phyloP scores from a whole-genome alignment of 1,284 basidiomycete species.

The Malassezia equina region DNA sequence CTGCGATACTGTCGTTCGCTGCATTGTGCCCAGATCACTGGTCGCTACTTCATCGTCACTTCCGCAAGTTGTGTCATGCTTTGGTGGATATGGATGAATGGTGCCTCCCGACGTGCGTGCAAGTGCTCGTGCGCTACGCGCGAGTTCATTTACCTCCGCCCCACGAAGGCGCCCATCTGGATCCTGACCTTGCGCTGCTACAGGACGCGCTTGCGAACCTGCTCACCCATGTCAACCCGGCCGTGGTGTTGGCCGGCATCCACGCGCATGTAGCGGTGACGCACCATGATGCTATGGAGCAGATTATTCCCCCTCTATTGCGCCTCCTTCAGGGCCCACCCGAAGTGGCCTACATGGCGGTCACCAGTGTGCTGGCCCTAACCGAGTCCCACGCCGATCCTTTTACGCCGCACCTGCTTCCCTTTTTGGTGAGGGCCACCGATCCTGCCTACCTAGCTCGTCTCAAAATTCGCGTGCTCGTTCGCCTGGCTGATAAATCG shows the following conservation, averaged over 20 bases:
- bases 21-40: slow-evolving; percentile 26
- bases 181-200: slow-evolving; percentile 35
- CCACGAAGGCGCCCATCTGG: slow-evolving; percentile 50
- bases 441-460: slow-evolving; percentile 30
- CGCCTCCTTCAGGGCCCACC: slow-evolving; percentile 23
- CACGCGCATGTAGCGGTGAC: slow-evolving; percentile 11
- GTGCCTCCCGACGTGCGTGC: slow-evolving; percentile 75
- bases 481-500: slow-evolving; percentile 15
- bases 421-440: slow-evolving; percentile 27
- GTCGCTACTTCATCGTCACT: slow-evolving; percentile 79
- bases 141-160: slow-evolving; percentile 50
- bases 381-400: slow-evolving; percentile 13
- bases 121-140: slow-evolving; percentile 72
- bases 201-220: slow-evolving; percentile 25
- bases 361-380: slow-evolving; percentile 23
- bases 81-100: slow-evolving; percentile 89
- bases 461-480: slow-evolving; percentile 31
- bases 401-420: slow-evolving; percentile 20
- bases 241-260: slow-evolving; percentile 27
- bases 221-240: slow-evolving; percentile 29
- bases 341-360: slow-evolving; percentile 26
- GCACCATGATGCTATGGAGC: background rate
- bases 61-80: slow-evolving; percentile 69
- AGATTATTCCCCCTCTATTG: slow-evolving; percentile 11
- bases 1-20: slow-evolving; percentile 68